phyloP scores from a whole-genome alignment of 179 eudicot species.

The Actinidia chinensis region DNA sequence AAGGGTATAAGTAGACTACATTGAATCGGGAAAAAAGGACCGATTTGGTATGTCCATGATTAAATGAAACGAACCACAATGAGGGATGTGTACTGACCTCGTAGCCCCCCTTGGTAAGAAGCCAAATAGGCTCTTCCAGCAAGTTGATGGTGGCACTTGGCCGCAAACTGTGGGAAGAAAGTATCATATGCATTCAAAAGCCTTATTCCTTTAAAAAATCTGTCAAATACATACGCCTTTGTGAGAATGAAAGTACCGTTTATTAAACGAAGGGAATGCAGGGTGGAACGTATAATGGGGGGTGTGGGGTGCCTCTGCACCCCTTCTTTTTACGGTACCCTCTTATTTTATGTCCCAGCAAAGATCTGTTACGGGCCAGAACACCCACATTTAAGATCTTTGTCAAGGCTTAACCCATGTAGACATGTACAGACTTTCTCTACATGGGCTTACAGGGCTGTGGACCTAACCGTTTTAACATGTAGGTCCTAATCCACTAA shows the following conservation, averaged over 20 bases:
- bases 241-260: background rate
- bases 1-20: background rate
- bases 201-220: background rate
- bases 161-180: background rate
- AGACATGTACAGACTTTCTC: no score
- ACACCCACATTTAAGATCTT: no score
- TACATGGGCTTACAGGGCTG: no score
- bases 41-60: background rate
- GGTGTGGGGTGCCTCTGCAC: no score
- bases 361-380: no score
- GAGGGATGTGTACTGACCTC: background rate
- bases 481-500: no score
- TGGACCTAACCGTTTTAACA: no score
- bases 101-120: background rate
- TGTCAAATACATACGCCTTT: background rate
- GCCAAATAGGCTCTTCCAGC: slow-evolving; percentile 1
- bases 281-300: no score
- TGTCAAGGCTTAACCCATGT: no score
- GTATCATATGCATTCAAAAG: background rate
- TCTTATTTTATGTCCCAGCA: no score
- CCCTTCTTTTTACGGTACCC: no score
- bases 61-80: background rate
- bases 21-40: background rate
- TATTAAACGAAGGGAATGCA: no score
- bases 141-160: background rate